Percentiles rank a stretch among this genome's conserved stretches.
These are phyloP conservation scores for Cardiosporidium cionae DNA, from an alignment of 169 alveolate genomes.

Conservation along the genomic window DNA sequence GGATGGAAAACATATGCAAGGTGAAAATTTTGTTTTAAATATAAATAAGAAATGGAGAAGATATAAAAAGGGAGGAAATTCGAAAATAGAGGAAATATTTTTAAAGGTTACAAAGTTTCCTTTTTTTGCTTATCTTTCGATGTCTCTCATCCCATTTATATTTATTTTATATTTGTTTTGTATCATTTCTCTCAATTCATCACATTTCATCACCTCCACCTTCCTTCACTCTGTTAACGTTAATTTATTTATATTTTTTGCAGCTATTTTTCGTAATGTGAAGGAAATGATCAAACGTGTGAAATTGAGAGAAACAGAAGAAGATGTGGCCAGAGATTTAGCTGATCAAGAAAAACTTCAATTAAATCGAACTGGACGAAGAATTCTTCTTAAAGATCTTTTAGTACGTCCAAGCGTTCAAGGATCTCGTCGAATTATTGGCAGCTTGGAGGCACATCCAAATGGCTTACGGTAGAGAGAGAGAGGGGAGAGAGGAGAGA, in stretches of 20 bases:
- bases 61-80: neutral
- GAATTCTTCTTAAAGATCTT: constrained; percentile 57
- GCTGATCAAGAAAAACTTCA: constrained; percentile 80
- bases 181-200: neutral
- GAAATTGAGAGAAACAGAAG: constrained; percentile 82
- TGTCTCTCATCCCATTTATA: neutral
- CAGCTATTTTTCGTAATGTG: constrained; percentile 66
- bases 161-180: neutral
- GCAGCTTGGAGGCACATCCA: constrained; percentile 89
- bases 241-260: neutral
- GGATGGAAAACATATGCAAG: constrained; percentile 67
- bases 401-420: constrained; percentile 66
- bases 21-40: neutral
- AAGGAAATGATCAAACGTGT: constrained; percentile 87
- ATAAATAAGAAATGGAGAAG: neutral
- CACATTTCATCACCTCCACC: neutral
- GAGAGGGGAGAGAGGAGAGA: constrained; percentile 29
- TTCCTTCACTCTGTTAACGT: neutral
- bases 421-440: constrained; percentile 47
- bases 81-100: neutral
- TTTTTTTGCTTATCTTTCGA: no score
- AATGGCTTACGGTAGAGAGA: constrained; percentile 84
- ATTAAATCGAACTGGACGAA: constrained; percentile 59
- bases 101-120: neutral
- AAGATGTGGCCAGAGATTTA: constrained; percentile 69